Evolutionary conservation across 2,329 filamentous ascomycete species (phyloP).

Genomic region (Paecilomyces niveus): DNA sequence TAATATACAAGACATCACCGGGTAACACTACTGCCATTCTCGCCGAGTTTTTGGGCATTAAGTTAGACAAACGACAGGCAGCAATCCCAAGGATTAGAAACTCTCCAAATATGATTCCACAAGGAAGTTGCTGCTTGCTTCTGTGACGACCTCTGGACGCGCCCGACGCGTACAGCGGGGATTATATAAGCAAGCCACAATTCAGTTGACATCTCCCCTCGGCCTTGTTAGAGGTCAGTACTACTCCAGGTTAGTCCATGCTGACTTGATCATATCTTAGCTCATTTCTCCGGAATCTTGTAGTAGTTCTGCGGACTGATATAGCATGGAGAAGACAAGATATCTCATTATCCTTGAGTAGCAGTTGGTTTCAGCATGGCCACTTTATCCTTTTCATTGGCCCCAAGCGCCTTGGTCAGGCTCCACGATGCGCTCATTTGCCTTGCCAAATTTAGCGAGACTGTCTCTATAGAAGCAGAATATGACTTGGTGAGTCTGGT

Average conservation of each 20-base stretch:
- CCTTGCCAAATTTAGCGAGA: constrained; percentile 57
- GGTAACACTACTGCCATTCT: constrained; percentile 15
- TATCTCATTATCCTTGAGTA: neutral
- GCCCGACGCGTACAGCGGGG: constrained; percentile 6
- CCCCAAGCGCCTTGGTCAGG: constrained; percentile 48
- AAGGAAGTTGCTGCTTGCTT: neutral
- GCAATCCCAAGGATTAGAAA: neutral
- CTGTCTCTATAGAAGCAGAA: constrained; percentile 55
- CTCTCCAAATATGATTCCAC: neutral
- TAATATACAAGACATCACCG: constrained; percentile 19
- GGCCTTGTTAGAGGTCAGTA: neutral
- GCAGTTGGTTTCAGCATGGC: constrained; percentile 18
- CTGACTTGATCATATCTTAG: neutral
- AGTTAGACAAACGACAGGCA: neutral
- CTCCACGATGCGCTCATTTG: constrained; percentile 55
- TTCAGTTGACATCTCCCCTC: neutral
- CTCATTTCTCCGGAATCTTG: neutral
- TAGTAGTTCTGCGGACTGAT: neutral
- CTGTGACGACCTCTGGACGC: neutral
- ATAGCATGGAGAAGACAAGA: neutral
- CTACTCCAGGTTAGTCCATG: neutral
- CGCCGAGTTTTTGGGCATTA: neutral
- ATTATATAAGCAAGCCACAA: constrained; percentile 1
- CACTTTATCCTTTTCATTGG: constrained; percentile 46
- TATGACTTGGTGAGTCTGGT: constrained; percentile 44